Conservation (phyloP, 305 asterid genomes). For the Fraxinus sp. region DNA sequence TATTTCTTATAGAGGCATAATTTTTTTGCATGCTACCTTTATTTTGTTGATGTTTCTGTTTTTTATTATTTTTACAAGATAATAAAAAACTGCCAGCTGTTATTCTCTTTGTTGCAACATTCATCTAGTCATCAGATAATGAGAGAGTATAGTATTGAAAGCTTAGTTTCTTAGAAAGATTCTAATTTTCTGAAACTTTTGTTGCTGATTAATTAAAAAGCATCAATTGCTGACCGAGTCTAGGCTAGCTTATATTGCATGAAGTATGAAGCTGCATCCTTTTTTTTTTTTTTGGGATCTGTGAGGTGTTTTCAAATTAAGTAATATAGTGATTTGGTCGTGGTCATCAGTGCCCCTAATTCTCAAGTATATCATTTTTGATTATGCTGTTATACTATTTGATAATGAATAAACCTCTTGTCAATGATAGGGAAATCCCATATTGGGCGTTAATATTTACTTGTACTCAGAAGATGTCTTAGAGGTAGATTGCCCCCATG, state of each 20-base stretch:
- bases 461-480: conserved; percentile 78
- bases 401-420: conserved; percentile 17
- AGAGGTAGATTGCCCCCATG: conserved; percentile 76
- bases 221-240: conserved; percentile 17
- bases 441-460: conserved; percentile 87
- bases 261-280: background rate
- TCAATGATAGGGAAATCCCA: conserved; percentile 82
- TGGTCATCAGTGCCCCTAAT: conserved; percentile 13
- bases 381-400: conserved; percentile 3
- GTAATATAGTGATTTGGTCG: background rate
- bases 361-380: background rate
- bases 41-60: conserved; percentile 1
- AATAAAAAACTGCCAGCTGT: background rate
- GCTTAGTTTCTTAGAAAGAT: background rate
- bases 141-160: background rate
- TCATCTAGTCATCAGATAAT: conserved; percentile 13
- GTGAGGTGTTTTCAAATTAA: conserved; percentile 9
- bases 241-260: conserved; percentile 19
- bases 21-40: conserved; percentile 1
- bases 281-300: background rate
- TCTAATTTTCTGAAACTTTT: conserved; percentile 15
- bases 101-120: conserved; percentile 9
- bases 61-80: background rate
- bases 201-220: conserved; percentile 1
- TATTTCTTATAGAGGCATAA: background rate